Conservation (phyloP, 106 monocot genomes). For the Narthecium ossifragum region DNA sequence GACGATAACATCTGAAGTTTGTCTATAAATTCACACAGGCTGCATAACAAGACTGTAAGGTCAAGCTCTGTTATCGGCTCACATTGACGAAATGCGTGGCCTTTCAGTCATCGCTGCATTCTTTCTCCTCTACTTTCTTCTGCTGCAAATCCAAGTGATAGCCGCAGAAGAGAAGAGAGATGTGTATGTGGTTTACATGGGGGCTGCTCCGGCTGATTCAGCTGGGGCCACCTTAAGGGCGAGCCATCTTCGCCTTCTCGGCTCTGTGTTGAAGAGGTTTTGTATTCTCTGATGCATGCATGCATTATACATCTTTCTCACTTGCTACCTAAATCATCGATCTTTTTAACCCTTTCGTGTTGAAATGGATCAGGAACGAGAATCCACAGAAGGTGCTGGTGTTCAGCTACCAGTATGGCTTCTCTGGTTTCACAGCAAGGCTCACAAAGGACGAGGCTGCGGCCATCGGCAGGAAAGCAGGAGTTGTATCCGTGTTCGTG, state of each 20-base stretch:
- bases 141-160: background rate
- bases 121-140: background rate
- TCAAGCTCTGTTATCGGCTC: no score
- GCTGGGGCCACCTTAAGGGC: slow-evolving; percentile 17
- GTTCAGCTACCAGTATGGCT: slow-evolving; percentile 44
- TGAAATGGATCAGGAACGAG: slow-evolving; percentile 17
- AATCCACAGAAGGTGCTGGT: slow-evolving; percentile 27
- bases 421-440: slow-evolving; percentile 68
- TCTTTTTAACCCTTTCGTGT: no score
- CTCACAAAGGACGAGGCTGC: slow-evolving; percentile 39
- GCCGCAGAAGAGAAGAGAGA: slow-evolving; percentile 18
- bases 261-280: slow-evolving; percentile 44
- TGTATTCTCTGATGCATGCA: background rate
- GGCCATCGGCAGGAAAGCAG: slow-evolving; percentile 27
- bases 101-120: background rate
- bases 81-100: no score
- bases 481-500: slow-evolving; percentile 65
- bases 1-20: no score
- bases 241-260: slow-evolving; percentile 41
- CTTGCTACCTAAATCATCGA: background rate
- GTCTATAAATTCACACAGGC: no score
- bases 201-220: slow-evolving; percentile 24
- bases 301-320: background rate
- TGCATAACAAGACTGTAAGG: no score
- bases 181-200: slow-evolving; percentile 57